Conservation (phyloP, 306 rosid species). For the Vicia villosa region DNA sequence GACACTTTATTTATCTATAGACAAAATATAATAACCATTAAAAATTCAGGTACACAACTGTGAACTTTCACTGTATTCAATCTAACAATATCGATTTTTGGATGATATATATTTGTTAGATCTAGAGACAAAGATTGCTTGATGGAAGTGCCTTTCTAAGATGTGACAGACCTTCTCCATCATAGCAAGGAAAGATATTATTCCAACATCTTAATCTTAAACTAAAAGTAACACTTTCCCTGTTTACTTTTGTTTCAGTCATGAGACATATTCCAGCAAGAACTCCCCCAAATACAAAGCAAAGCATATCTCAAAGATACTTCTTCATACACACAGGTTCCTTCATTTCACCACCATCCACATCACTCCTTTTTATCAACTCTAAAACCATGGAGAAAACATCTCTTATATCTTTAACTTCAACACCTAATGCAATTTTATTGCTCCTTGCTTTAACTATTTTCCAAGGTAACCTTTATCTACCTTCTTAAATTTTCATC, state of each 20-base stretch:
- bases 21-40: too few species aligned
- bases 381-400: conserved; percentile 40
- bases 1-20: too few species aligned
- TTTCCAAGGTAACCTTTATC: conserved; percentile 43
- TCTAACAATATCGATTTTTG: too few species aligned
- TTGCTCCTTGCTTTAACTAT: conserved; percentile 44
- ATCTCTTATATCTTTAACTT: conserved; percentile 15
- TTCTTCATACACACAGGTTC: conserved; percentile 51
- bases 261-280: neutral
- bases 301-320: conserved; percentile 59
- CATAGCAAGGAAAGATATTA: conserved; percentile 26
- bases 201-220: conserved; percentile 11
- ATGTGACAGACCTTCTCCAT: conserved; percentile 19
- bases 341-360: neutral
- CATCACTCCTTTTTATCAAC: neutral
- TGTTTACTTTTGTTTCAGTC: conserved; percentile 6
- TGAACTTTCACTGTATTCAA: too few species aligned
- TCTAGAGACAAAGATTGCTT: conserved; percentile 12
- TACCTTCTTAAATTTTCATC: neutral
- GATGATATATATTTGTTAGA: too few species aligned
- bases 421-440: conserved; percentile 15
- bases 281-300: conserved; percentile 48
- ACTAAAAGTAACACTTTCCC: neutral
- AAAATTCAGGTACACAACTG: too few species aligned
- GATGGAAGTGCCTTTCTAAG: neutral